Conservation (phyloP, 768 basidiomycete species). For the Cytidiella melzeri region DNA sequence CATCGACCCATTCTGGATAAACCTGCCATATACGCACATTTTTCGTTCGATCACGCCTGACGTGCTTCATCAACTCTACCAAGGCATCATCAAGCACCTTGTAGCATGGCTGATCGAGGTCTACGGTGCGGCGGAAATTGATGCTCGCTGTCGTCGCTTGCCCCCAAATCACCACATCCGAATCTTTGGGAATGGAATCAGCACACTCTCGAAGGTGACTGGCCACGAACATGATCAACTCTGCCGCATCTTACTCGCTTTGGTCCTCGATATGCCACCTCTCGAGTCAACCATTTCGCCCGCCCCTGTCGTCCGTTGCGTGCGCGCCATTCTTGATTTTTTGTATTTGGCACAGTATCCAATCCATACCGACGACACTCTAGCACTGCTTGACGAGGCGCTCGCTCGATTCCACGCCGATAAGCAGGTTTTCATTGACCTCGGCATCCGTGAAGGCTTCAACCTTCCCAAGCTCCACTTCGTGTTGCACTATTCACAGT, state of each 20-base stretch:
- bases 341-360: slow-evolving; percentile 21
- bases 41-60: slow-evolving; percentile 22
- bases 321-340: slow-evolving; percentile 20
- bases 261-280: slow-evolving; percentile 16
- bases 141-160: slow-evolving; percentile 14
- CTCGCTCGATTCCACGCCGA: slow-evolving; percentile 17
- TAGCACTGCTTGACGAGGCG: slow-evolving; percentile 7
- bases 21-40: slow-evolving; percentile 21
- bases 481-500: slow-evolving; percentile 15
- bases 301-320: slow-evolving; percentile 10
- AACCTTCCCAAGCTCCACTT: slow-evolving; percentile 20
- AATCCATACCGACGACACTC: slow-evolving; percentile 12
- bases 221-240: slow-evolving; percentile 19
- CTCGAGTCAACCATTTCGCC: slow-evolving; percentile 1
- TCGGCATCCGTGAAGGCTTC: slow-evolving; percentile 17
- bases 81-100: slow-evolving; percentile 25
- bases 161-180: slow-evolving; percentile 20
- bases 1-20: slow-evolving; percentile 20
- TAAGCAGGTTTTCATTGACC: slow-evolving; percentile 20
- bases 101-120: slow-evolving; percentile 18
- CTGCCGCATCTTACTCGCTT: slow-evolving; percentile 5
- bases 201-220: slow-evolving; percentile 12
- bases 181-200: slow-evolving; percentile 20
- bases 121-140: slow-evolving; percentile 11
- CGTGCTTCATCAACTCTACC: slow-evolving; percentile 25